A percentile compares a stretch with the other conserved stretches of the same genome.
phyloP scores from a whole-genome alignment of 352 stramenopile species.

The Elongisporangium prolatum region DNA sequence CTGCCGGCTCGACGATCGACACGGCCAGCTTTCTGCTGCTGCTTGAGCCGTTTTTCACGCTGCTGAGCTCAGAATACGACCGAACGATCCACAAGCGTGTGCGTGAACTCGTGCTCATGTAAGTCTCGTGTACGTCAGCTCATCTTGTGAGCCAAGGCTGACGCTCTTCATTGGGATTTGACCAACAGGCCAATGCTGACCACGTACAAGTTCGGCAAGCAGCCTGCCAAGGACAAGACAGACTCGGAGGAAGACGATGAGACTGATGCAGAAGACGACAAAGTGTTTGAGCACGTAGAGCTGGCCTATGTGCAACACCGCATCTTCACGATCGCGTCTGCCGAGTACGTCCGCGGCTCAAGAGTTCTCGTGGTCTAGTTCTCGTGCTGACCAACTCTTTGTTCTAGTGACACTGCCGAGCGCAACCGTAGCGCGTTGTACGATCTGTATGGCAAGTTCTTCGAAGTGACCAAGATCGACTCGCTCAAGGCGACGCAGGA shows the following conservation, averaged over 20 bases:
- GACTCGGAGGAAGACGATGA: slow-evolving; percentile 44
- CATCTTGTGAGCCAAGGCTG: not conserved
- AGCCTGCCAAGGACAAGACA: slow-evolving; percentile 32
- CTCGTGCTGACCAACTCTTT: not conserved
- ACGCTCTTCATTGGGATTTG: not conserved
- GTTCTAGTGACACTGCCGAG: slow-evolving; percentile 56
- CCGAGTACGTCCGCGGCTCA: slow-evolving; percentile 34
- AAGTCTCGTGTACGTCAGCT: not conserved
- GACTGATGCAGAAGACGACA: slow-evolving; percentile 44
- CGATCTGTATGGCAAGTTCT: slow-evolving; percentile 76
- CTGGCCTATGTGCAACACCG: slow-evolving; percentile 69
- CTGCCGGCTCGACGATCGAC: slow-evolving; percentile 42
- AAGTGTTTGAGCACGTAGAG: slow-evolving; percentile 63
- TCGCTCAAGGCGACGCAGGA: slow-evolving; percentile 58
- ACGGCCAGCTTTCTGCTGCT: slow-evolving; percentile 65
- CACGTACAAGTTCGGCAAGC: slow-evolving; percentile 60
- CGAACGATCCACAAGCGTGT: slow-evolving; percentile 79
- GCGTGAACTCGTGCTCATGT: slow-evolving; percentile 65
- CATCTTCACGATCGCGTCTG: slow-evolving; percentile 72
- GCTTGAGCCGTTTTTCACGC: slow-evolving; percentile 77
- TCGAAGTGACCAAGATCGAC: slow-evolving; percentile 61
- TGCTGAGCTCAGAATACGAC: slow-evolving; percentile 76
- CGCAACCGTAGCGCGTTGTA: slow-evolving; percentile 77
- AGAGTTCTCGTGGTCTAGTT: not conserved
- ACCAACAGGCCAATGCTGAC: slow-evolving; percentile 40